Evolutionary conservation across 2,329 filamentous ascomycete genomes (phyloP), one percentile per base, ranked within the genome.

Genomic region (Colletotrichum neosansevieriae): DNA sequence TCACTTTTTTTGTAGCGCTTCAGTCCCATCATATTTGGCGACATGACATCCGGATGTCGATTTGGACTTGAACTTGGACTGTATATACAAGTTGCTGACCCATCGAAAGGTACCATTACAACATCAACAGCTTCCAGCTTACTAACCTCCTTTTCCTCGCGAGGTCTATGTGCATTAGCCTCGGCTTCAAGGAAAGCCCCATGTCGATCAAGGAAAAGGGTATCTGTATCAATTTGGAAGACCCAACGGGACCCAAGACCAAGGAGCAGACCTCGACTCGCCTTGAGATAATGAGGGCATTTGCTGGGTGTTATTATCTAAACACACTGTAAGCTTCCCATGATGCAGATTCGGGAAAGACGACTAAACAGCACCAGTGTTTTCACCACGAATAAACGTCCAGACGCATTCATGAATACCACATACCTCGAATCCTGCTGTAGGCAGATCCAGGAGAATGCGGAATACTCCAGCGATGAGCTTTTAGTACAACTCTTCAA

Each of bases 231-330:
- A 44, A 51, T n/a, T 32, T 69, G n/a, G 49, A 59, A 36, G 51
- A 36, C 19, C 49, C 34, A 5, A 3, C 15, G 15, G 44, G 6
- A n/a, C 19, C 34, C 34, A 54, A n/a, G 17, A 60, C 72, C 13
- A 73, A 71, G 32, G 77, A 76, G 17, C 71, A 73, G 15, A 64
- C 64, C 3, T 71, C 74, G 6, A 67, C 67, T 17, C 76, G 75
- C 21, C 70, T 85, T 10, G 82, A 86, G 63, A 74, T 80, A 51
- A 80, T 85, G 75, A 78, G 85, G 50, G 82, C 83, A 0, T 85
- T 83, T 72, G 79, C 79, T 0, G 84, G 83, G 2, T 83, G 82
- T 4, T 87, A 85, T 66, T 86, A 86, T 62, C 71, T 86, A 4
- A 83, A 84, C 34, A 83, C 84, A 6, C 72, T 84, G 83, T 85